A percentile compares a stretch with the other conserved stretches of the same genome.
These are phyloP conservation scores for Abortiporus biennis DNA, from an alignment of 1,284 basidiomycete genomes.

Conservation along the genomic window DNA sequence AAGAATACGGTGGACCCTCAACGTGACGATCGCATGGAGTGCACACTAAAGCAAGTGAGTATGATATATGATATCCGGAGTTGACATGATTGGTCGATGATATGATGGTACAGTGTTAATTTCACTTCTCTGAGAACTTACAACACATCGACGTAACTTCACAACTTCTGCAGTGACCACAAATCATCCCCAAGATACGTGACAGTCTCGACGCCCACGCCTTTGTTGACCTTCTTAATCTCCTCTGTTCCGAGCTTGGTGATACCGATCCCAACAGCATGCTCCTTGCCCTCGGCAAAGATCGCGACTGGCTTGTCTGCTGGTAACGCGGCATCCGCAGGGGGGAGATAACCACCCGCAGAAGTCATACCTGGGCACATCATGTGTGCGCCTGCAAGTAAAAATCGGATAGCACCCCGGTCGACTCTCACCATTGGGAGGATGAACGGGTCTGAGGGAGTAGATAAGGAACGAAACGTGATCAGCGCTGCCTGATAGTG, in stretches of 20 bases:
- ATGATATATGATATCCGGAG: no score
- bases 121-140: no score
- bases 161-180: slow-evolving; percentile 75
- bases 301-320: slow-evolving; percentile 80
- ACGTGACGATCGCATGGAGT: no score
- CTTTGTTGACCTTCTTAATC: slow-evolving; percentile 87
- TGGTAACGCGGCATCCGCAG: slow-evolving; percentile 62
- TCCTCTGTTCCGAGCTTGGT: slow-evolving; percentile 84
- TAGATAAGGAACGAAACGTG: slow-evolving; percentile 5
- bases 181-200: slow-evolving; percentile 88
- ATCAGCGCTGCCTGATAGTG: neutral
- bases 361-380: slow-evolving; percentile 97
- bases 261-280: slow-evolving; percentile 85
- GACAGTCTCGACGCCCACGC: slow-evolving; percentile 84
- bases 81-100: no score
- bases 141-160: no score
- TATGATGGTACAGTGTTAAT: no score
- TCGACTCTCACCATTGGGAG: slow-evolving; percentile 89
- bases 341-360: slow-evolving; percentile 83
- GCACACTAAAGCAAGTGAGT: no score
- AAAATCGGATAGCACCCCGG: slow-evolving; percentile 96
- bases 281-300: slow-evolving; percentile 93
- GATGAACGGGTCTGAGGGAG: slow-evolving; percentile 73
- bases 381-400: slow-evolving; percentile 91
- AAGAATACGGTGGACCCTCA: no score